Conservation (phyloP, 1,284 basidiomycete species). For the Clitocybe nebularis region DNA sequence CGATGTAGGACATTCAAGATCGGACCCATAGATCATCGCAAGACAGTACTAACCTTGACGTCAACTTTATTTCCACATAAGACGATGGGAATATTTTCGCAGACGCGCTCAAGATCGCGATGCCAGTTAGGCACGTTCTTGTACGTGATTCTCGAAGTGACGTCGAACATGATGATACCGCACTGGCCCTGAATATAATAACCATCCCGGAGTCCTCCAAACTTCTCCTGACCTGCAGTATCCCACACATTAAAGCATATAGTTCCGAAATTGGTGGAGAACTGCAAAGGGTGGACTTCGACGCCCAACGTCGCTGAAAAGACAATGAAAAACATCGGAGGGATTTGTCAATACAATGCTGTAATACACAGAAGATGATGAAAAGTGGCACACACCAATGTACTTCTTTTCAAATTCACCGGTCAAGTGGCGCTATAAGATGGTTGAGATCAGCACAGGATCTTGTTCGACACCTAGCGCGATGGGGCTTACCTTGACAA, state of each 20-base stretch:
- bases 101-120: constrained; percentile 98
- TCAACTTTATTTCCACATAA: constrained; percentile 99
- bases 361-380: constrained; percentile 13
- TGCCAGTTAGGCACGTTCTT: constrained; percentile 99
- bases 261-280: constrained; percentile 98
- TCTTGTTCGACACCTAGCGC: constrained; percentile 28
- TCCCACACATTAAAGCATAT: constrained; percentile 99
- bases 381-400: constrained; percentile 66
- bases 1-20: too few species aligned
- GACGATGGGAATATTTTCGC: constrained; percentile 99
- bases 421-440: constrained; percentile 88
- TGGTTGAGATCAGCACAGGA: constrained; percentile 55
- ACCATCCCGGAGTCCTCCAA: constrained; percentile 95
- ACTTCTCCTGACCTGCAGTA: constrained; percentile 99
- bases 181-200: constrained; percentile 99
- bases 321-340: constrained; percentile 16
- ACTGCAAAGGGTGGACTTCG: constrained; percentile 95
- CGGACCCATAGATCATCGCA: constrained; percentile 6
- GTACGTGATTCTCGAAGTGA: constrained; percentile 99
- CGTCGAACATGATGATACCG: constrained; percentile 99
- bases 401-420: constrained; percentile 99
- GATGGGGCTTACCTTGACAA: constrained; percentile 77
- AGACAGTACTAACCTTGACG: constrained; percentile 74
- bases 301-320: constrained; percentile 93
- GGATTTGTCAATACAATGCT: constrained; percentile 14